Evolutionary conservation across 768 basidiomycete species (phyloP), one percentile per base, ranked within the genome.

Genomic region (Mycena pura): DNA sequence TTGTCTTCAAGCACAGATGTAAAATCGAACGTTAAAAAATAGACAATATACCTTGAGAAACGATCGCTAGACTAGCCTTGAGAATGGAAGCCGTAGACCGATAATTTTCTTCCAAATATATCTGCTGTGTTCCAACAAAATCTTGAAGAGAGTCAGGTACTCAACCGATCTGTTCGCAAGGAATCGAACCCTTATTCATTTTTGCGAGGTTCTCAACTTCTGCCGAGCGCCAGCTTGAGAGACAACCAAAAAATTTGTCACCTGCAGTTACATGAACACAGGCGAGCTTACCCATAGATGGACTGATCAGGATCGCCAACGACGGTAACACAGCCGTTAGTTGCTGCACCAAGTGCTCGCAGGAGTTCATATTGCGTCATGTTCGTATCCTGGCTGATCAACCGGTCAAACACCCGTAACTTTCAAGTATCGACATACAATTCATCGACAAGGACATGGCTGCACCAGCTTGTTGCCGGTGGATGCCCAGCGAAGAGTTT

Each of bases 231-330:
- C 94, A 96, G n/a, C 3, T 36, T 50, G 5, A 9, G 21, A 43
- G 6, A 14, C 10, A 24, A 43, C 6, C 9, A 22, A 3, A 21
- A 3, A 43, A 22, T 43, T 10, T 43, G 21, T 21, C 34, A n/a
- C 29, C 34, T 15, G 31, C 63, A 48, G 28, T 7, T 3, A 3
- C 21, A 13, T 13, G 45, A n/a, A 64, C 50, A 11, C 57, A 22
- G 36, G 13, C n/a, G 36, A 29, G 14, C 15, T 13, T 29, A 52
- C 49, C 48, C 41, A n/a, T 53, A 54, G 41, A 56, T 95, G 0
- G 92, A 93, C 70, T 96, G 94, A 72, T 96, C 94, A 0, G 94
- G 94, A 75, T 96, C 94, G 0, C 94, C 94, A 3, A 96, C 93
- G 38, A 95, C 84, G 5, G 89, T 93, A 25, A 94, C 79, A 62